Base-by-base conservation (phyloP, 164 flowering plant genomes). In the Amborella trichopoda region DNA sequence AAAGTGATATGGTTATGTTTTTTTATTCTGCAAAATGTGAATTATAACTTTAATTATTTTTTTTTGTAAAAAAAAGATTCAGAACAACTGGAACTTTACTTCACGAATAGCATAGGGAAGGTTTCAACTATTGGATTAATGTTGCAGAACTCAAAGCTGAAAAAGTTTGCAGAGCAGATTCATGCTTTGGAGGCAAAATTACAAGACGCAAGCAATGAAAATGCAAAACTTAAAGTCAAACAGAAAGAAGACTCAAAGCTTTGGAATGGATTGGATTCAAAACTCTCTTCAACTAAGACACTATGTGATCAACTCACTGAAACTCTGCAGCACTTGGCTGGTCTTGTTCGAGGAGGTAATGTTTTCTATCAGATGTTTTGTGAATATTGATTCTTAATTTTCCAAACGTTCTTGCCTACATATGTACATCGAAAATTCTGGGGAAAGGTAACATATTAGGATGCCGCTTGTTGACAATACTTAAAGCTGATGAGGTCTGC, bases 251-350 rank as follows among this genome's bases (percentile, higher is more conserved):
- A 85, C 60, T 77, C 75, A 56, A 85, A 80, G 65, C 81, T 85
- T 4, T 88, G 99, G 96, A 70, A 66, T 62, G 95, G 99, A 50
- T 53, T 88, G 56, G 97, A 88, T 26, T 88, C 93, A 17, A 88
- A 93, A 49, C 77, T 88, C 28, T 74, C 83, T 52, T 83, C 93
- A 12, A 81, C 93, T 3, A 88, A 85, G 70, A 61, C 85, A 19
- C 54, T 81, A 46, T 81, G 83, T 50, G 90, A 88, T 72, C 95
- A 93, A 53, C 76, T 93, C 12, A 79, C 80, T 40, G 95, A 83
- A 62, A 93, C 96, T 22, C 69, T 93, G 47, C 90, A 79, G 52
- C 71, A 67, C 27, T 63, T 93, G 41, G 84, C 88, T 50, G 42
- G 63, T 49, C 97, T 71, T 66, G 95, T 93, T 68, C 85, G 68